A percentile compares a stretch with the other conserved stretches of the same genome.
Evolutionary conservation across 139 green algal genomes (phyloP).

Genomic region (Micractinium conductrix): DNA sequence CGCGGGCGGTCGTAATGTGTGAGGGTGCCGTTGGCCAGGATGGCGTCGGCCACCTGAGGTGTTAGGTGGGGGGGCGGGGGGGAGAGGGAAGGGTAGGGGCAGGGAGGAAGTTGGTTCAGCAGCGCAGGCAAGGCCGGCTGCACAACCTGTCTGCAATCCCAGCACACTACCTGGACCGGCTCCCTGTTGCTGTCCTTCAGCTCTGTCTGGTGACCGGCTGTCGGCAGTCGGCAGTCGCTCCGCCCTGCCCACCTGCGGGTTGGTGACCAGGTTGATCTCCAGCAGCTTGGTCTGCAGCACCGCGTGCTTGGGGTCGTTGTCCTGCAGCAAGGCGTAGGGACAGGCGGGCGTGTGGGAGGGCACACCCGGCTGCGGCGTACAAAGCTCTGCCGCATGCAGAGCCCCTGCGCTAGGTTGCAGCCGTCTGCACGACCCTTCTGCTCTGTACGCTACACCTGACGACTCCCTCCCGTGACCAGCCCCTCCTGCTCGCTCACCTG

Average conservation of each 20-base stretch:
- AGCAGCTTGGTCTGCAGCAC: slow-evolving; percentile 96
- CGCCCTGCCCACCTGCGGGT: slow-evolving; percentile 76
- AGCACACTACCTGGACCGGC: neutral
- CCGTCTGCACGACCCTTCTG: no score
- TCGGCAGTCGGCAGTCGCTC: neutral
- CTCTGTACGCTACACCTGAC: neutral
- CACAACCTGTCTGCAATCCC: neutral
- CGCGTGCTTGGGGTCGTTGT: slow-evolving; percentile 90
- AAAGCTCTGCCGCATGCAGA: no score
- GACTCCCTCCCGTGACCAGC: neutral
- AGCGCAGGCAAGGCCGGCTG: neutral
- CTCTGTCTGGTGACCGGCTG: neutral
- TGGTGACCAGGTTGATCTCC: slow-evolving; percentile 99
- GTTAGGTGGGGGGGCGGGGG: neutral
- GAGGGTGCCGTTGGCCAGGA: slow-evolving; percentile 93
- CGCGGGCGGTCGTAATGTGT: slow-evolving; percentile 97
- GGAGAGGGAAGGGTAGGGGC: neutral
- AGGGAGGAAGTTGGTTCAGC: neutral
- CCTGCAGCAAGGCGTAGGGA: no score
- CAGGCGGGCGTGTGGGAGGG: no score
- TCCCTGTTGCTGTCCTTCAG: neutral
- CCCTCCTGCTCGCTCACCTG: slow-evolving; percentile 42
- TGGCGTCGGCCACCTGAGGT: slow-evolving; percentile 93
- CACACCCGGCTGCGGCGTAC: no score
- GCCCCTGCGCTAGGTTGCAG: no score